phyloP scores from a whole-genome alignment of 306 rosid species.

The Quillaja saponaria region DNA sequence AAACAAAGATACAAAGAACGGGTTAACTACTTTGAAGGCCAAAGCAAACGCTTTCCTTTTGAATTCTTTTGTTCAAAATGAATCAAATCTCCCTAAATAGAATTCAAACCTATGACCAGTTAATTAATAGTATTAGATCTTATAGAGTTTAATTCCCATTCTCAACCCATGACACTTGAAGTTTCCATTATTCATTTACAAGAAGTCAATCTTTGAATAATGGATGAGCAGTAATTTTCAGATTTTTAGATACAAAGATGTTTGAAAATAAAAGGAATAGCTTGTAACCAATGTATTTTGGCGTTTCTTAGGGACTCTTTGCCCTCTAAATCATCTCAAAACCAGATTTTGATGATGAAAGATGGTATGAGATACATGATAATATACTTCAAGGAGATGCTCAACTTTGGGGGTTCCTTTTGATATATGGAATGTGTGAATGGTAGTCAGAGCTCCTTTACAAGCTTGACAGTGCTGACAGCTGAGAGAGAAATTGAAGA shows the following conservation, averaged over 20 bases:
- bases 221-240: slow-evolving; percentile 62
- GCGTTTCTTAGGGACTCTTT: slow-evolving; percentile 83
- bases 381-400: slow-evolving; percentile 86
- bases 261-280: slow-evolving; percentile 49
- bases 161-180: too few relatives aligned
- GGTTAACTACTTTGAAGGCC: too few relatives aligned
- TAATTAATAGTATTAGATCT: too few relatives aligned
- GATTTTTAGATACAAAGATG: slow-evolving; percentile 34
- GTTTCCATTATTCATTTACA: slow-evolving; percentile 33
- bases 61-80: too few relatives aligned
- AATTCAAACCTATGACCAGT: too few relatives aligned
- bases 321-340: slow-evolving; percentile 64
- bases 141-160: too few relatives aligned
- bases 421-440: slow-evolving; percentile 53
- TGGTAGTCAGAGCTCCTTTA: slow-evolving; percentile 34
- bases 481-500: slow-evolving; percentile 68
- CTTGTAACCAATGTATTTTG: slow-evolving; percentile 74
- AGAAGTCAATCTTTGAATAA: slow-evolving; percentile 36
- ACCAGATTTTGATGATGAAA: slow-evolving; percentile 50
- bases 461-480: slow-evolving; percentile 48
- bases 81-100: too few relatives aligned
- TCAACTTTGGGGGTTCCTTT: slow-evolving; percentile 69
- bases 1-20: too few relatives aligned
- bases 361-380: slow-evolving; percentile 54
- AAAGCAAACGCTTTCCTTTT: too few relatives aligned